Evolutionary conservation across 2,329 filamentous ascomycete species (phyloP).

Genomic region (Allantophomopsis cytisporea): DNA sequence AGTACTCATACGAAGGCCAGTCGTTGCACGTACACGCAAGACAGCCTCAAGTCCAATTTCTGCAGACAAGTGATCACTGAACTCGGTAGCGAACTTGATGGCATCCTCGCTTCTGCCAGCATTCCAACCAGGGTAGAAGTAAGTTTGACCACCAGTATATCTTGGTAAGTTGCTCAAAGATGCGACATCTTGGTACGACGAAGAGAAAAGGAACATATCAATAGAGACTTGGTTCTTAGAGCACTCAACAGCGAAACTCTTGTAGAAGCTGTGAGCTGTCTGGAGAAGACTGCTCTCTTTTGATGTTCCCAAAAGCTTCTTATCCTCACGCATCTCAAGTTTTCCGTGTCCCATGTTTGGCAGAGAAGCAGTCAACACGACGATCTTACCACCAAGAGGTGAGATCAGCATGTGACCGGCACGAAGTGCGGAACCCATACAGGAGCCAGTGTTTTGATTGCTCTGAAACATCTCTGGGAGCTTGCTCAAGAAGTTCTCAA

Average conservation of each 20-base stretch:
- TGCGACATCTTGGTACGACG: slow-evolving; percentile 93
- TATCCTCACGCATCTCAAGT: slow-evolving; percentile 88
- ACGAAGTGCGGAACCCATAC: slow-evolving; percentile 85
- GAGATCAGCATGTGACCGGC: slow-evolving; percentile 95
- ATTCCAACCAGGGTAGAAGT: slow-evolving; percentile 96
- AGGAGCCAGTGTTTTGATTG: slow-evolving; percentile 79
- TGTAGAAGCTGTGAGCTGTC: slow-evolving; percentile 93
- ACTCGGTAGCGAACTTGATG: slow-evolving; percentile 94
- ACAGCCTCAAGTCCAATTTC: slow-evolving; percentile 96
- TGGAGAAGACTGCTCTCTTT: slow-evolving; percentile 83
- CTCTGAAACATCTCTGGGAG: slow-evolving; percentile 95
- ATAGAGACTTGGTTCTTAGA: slow-evolving; percentile 98
- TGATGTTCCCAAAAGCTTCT: slow-evolving; percentile 85
- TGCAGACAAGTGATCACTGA: slow-evolving; percentile 90
- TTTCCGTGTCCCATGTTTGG: slow-evolving; percentile 85
- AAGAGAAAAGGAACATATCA: slow-evolving; percentile 95
- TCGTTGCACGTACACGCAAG: slow-evolving; percentile 86
- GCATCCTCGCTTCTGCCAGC: slow-evolving; percentile 87
- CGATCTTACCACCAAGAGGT: slow-evolving; percentile 86
- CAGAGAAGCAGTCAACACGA: slow-evolving; percentile 77
- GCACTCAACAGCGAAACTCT: slow-evolving; percentile 96
- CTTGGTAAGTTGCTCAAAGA: slow-evolving; percentile 89
- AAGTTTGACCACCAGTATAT: slow-evolving; percentile 95
- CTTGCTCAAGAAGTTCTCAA: slow-evolving; percentile 82
- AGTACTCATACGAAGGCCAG: slow-evolving; percentile 87